These are phyloP conservation scores for Rhodotorula kratochvilovae DNA, from an alignment of 768 basidiomycete species.

Conservation along the genomic window DNA sequence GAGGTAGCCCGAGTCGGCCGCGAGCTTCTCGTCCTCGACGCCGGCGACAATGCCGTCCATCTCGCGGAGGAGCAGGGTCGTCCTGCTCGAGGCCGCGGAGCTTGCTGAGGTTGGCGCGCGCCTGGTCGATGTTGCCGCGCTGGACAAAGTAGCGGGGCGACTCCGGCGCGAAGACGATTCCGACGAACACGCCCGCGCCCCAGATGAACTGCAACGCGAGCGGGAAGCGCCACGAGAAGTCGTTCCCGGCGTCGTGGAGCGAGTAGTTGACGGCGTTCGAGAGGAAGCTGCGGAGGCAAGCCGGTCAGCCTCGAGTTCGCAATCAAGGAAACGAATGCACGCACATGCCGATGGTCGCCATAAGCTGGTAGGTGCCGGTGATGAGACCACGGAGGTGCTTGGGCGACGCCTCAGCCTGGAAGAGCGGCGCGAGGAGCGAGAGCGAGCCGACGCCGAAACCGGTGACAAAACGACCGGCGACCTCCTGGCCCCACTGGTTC, in stretches of 20 bases:
- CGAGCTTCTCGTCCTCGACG: constrained; percentile 30
- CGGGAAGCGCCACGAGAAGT: constrained; percentile 35
- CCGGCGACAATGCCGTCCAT: constrained; percentile 30
- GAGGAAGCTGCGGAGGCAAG: constrained; percentile 58
- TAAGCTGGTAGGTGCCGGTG: constrained; percentile 75
- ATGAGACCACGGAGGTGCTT: constrained; percentile 81
- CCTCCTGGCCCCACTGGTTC: constrained; percentile 16
- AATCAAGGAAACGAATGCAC: not conserved
- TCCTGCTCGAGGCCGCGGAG: constrained; percentile 47
- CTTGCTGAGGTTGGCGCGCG: constrained; percentile 49
- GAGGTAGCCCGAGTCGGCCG: constrained; percentile 14
- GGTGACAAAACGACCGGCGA: constrained; percentile 2
- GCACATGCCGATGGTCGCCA: constrained; percentile 64
- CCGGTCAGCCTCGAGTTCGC: no score
- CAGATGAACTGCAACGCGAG: constrained; percentile 33
- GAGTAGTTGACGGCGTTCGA: constrained; percentile 33
- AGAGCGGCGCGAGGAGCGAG: constrained; percentile 63
- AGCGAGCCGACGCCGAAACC: constrained; percentile 35
- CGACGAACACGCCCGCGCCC: constrained; percentile 22
- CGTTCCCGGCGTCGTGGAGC: constrained; percentile 22
- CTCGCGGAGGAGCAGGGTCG: constrained; percentile 47
- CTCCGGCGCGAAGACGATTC: constrained; percentile 33
- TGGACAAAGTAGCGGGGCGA: constrained; percentile 31
- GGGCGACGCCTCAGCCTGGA: constrained; percentile 79
- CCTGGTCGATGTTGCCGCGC: constrained; percentile 32